Evolutionary conservation across 2,329 filamentous ascomycete species (phyloP).

Genomic region (Colletotrichum karsti): DNA sequence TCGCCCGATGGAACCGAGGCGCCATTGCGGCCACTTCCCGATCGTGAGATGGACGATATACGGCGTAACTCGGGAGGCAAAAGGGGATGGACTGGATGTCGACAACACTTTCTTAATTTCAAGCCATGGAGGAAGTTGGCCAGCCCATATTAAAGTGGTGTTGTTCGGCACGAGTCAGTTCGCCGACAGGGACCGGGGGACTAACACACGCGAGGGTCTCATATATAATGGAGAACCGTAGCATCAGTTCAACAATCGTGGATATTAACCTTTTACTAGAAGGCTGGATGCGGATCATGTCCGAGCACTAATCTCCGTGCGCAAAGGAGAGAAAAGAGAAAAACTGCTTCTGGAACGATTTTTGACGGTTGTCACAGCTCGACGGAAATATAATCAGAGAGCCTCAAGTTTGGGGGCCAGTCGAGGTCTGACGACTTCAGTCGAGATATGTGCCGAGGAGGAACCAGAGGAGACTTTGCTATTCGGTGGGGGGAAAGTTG

Average conservation of each 20-base stretch:
- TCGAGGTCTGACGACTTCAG: no score
- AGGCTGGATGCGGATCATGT: slow-evolving; percentile 2
- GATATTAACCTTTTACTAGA: slow-evolving; percentile 3
- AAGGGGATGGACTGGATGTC: not conserved
- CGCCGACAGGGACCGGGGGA: not conserved
- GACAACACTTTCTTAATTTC: not conserved
- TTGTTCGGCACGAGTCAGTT: slow-evolving; percentile 6
- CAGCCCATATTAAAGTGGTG: slow-evolving; percentile 8
- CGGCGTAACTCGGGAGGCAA: slow-evolving; percentile 1
- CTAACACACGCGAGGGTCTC: not conserved
- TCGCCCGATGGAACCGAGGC: slow-evolving; percentile 5
- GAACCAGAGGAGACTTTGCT: not conserved
- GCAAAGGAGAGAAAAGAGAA: not conserved
- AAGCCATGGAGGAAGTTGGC: not conserved
- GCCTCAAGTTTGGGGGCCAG: not conserved
- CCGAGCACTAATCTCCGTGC: slow-evolving; percentile 14
- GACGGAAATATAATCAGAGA: no score
- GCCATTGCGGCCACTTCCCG: slow-evolving; percentile 6
- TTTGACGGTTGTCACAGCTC: not conserved
- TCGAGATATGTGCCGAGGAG: not conserved
- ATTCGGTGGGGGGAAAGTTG: not conserved
- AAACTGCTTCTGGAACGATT: not conserved
- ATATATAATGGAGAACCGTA: slow-evolving; percentile 8
- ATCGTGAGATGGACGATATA: not conserved
- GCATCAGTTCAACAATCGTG: slow-evolving; percentile 1